Conservation (phyloP, 1,139 yeast species). For the Williopsis jadinii region DNA sequence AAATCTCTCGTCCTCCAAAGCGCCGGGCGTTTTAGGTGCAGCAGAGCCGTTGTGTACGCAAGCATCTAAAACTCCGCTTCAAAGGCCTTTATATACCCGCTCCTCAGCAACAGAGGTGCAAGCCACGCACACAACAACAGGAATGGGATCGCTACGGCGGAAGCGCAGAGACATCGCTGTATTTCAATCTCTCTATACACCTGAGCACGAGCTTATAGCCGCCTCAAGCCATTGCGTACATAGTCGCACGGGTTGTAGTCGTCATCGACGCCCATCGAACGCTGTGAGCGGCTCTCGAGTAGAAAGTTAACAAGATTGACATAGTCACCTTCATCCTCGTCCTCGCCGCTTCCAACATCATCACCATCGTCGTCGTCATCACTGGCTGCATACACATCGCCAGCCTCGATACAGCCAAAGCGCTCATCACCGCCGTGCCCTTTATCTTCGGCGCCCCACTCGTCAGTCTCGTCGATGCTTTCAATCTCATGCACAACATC, state of each 20-base stretch:
- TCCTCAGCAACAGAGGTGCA: not conserved
- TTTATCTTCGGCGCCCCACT: not conserved
- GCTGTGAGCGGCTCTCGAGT: conserved; percentile 14
- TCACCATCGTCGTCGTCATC: not conserved
- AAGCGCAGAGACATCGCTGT: too few species aligned
- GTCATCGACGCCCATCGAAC: conserved; percentile 10
- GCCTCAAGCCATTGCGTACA: conserved; percentile 1
- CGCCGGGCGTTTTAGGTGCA: too few species aligned
- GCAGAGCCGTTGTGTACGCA: too few species aligned
- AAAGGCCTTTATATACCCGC: too few species aligned
- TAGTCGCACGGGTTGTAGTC: conserved; percentile 8
- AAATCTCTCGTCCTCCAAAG: too few species aligned
- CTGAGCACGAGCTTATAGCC: too few species aligned
- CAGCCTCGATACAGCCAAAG: not conserved
- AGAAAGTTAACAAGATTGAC: conserved; percentile 15
- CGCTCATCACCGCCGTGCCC: not conserved
- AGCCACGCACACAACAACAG: not conserved
- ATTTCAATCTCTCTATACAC: too few species aligned
- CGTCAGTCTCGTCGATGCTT: not conserved
- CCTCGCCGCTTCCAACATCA: not conserved
- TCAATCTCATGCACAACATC: not conserved
- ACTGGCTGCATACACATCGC: not conserved
- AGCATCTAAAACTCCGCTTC: too few species aligned
- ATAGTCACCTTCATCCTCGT: conserved; percentile 1
- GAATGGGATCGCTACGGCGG: too few species aligned